Conservation (phyloP, 257 asterid species). For the Galeopsis tetrahit region DNA sequence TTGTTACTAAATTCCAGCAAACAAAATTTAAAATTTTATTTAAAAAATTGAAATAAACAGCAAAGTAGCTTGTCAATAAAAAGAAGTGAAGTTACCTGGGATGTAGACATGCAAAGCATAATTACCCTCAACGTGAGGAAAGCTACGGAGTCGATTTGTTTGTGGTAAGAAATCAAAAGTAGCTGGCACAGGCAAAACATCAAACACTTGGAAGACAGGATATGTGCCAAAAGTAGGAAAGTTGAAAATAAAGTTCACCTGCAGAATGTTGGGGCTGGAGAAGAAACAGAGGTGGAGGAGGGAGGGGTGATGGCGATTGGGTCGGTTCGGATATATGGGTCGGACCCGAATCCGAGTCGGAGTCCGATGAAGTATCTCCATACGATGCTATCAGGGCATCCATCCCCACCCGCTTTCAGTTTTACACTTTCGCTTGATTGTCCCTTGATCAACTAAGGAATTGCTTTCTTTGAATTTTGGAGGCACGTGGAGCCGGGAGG, state of each 20-base stretch:
- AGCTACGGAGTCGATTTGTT: conserved; percentile 64
- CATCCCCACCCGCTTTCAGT: conserved; percentile 44
- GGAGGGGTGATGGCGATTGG: conserved; percentile 48
- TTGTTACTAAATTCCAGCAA: conserved; percentile 46
- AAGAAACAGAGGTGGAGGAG: conserved; percentile 83
- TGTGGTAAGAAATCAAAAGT: conserved; percentile 42
- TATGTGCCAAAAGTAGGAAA: not conserved
- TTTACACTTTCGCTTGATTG: not conserved
- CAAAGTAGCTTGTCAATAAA: conserved; percentile 1
- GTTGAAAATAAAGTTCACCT: conserved; percentile 37
- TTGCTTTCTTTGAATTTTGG: not conserved
- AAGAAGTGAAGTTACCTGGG: conserved; percentile 59
- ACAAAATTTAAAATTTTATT: not conserved
- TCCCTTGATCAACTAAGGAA: not conserved
- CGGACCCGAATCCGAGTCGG: conserved; percentile 50
- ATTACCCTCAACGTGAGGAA: conserved; percentile 92
- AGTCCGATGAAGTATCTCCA: conserved; percentile 69
- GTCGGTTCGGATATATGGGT: conserved; percentile 30
- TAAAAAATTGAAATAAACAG: conserved; percentile 13
- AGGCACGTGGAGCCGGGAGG: too few species aligned
- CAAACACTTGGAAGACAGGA: conserved; percentile 41
- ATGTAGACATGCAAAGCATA: conserved; percentile 88
- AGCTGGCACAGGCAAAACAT: conserved; percentile 51
- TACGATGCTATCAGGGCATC: conserved; percentile 85
- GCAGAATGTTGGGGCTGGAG: conserved; percentile 64